Base-by-base conservation (phyloP, 352 stramenopile species). In the Phytophthora agathidicida region DNA sequence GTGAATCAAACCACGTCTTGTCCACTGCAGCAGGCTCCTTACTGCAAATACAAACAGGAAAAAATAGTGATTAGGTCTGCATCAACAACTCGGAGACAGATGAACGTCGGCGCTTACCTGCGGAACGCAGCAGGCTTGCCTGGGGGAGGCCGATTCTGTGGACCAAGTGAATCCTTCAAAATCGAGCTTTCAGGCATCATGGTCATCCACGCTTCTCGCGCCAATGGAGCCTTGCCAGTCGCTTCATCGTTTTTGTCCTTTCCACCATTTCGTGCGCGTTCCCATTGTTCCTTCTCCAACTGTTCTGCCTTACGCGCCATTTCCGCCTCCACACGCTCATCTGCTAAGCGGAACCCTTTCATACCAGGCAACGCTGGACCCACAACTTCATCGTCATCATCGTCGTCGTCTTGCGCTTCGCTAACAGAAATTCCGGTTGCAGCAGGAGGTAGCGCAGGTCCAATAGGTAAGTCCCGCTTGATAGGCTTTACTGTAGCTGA, bases 161-260 rank as follows among this genome's bases (percentile, higher is more conserved):
- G 60, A 6, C 81, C 86, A n/a, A 95, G 73, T 0, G 81, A 87
- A 43, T 91, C 83, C 22, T 91, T 73, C 14, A 93, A 62, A 28
- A 88, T 86, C 17, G 79, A 86, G 65, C 75, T 86, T 39, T 90
- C 73, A 10, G 84, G 83, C 81, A 93, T 91, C 53, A 89, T 79
- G 1, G 81, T 93, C 86, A 96, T 96, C 86, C 86, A 96, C 23
- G 84, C 80, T 65, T 94, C 73, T 24, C 84, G 80, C 13, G 46
- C 42, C 35, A 86, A 24, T 8, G 66, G 46, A 0, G 58, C 38
- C 17, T 48, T 65, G 3, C 42, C 43, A 13, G 53, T 8, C 1
- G 55, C 75, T 19, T 68, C 31, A 23, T 16, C 16, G 22, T 47
- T 50, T 16, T 45, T 43, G 13, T 10, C 42, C 6, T 47, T 67